phyloP scores from a whole-genome alignment of 2,329 filamentous ascomycete genomes.

The Drechslerella dactyloides region DNA sequence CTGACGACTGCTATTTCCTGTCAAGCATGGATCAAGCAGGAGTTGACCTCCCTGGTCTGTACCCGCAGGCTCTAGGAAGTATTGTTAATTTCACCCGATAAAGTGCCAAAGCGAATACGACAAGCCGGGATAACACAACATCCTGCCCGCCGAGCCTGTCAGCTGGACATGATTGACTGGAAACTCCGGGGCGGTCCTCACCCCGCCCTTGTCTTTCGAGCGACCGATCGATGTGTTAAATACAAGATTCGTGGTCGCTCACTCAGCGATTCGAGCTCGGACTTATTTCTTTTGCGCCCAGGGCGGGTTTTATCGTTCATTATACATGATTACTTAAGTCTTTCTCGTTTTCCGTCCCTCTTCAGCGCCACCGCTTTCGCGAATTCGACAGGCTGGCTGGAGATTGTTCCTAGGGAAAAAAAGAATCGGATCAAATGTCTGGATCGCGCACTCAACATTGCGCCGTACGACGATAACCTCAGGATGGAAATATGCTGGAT shows the following conservation, averaged over 20 bases:
- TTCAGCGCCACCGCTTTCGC: constrained; percentile 2
- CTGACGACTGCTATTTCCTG: constrained; percentile 22
- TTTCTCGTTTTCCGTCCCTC: constrained; percentile 3
- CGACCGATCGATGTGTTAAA: constrained; percentile 40
- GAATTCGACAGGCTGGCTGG: neutral
- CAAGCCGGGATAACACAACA: constrained; percentile 30
- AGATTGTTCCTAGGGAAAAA: constrained; percentile 3
- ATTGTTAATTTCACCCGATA: constrained; percentile 49
- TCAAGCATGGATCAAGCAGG: constrained; percentile 39
- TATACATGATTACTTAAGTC: constrained; percentile 5
- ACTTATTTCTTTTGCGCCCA: constrained; percentile 16
- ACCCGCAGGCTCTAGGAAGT: constrained; percentile 34
- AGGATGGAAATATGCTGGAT: constrained; percentile 46
- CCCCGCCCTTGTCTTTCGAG: constrained; percentile 41
- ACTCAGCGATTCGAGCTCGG: constrained; percentile 6
- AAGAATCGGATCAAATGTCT: constrained; percentile 26
- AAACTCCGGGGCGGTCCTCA: constrained; percentile 31
- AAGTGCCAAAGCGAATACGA: constrained; percentile 39
- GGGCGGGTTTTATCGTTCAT: constrained; percentile 1
- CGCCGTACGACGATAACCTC: constrained; percentile 38
- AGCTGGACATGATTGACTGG: constrained; percentile 48
- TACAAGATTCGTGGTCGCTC: constrained; percentile 24
- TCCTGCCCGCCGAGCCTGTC: constrained; percentile 49
- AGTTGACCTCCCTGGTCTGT: constrained; percentile 7
- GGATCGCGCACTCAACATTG: constrained; percentile 22